These are phyloP conservation scores for Stagonosporopsis rhizophila DNA, from an alignment of 2,329 filamentous ascomycete species.

Conservation along the genomic window DNA sequence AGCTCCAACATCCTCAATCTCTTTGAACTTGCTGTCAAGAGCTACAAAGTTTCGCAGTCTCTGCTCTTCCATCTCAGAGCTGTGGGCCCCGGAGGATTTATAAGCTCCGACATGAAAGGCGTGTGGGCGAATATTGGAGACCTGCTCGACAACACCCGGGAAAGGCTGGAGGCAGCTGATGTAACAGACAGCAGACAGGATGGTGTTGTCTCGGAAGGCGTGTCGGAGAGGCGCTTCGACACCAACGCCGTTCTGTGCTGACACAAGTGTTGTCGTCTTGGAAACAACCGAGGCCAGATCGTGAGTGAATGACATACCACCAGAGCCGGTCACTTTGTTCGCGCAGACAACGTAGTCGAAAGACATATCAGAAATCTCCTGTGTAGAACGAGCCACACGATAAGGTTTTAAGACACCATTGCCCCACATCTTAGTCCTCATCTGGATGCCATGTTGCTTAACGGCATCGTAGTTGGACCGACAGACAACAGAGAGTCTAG, in stretches of 20 bases:
- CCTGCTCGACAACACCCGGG: conserved; percentile 9
- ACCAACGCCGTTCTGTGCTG: conserved; percentile 14
- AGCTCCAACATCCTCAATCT: conserved; percentile 6
- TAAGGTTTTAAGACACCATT: conserved; percentile 4
- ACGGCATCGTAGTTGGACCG: conserved; percentile 14
- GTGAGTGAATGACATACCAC: neutral
- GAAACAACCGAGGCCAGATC: conserved; percentile 6
- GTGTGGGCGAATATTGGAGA: conserved; percentile 11
- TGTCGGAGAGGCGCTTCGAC: conserved; percentile 6
- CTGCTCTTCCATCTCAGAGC: neutral
- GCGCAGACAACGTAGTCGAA: conserved; percentile 17
- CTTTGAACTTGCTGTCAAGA: conserved; percentile 5
- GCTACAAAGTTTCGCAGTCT: neutral
- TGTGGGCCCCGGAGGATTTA: neutral
- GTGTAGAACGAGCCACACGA: conserved; percentile 11
- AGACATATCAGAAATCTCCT: neutral
- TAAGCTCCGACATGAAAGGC: conserved; percentile 10
- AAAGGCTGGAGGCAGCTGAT: conserved; percentile 11
- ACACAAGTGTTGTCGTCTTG: conserved; percentile 6
- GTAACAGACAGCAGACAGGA: conserved; percentile 15
- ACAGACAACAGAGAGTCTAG: conserved; percentile 13
- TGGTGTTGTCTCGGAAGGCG: conserved; percentile 4
- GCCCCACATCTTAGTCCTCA: conserved; percentile 14
- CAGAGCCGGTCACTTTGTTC: conserved; percentile 4
- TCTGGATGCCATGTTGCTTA: conserved; percentile 2